Evolutionary conservation across 176 grass and related monocot genomes (phyloP).

Genomic region (Musa schizocarpa): DNA sequence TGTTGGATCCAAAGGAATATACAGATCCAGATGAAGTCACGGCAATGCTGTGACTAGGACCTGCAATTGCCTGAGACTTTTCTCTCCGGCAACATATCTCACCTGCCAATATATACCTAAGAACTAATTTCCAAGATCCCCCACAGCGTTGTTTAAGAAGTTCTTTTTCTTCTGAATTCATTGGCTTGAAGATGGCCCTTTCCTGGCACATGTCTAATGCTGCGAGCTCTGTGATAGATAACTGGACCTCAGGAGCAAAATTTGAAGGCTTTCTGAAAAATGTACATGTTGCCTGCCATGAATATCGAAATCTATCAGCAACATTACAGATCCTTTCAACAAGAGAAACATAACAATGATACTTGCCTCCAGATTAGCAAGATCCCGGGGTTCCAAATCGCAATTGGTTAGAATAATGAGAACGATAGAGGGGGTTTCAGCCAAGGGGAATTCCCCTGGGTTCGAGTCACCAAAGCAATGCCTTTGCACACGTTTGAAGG

Average conservation of each 20-base stretch:
- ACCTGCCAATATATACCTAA: slow-evolving; percentile 78
- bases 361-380: slow-evolving; percentile 91
- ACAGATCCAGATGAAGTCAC: slow-evolving; percentile 51
- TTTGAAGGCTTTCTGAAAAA: slow-evolving; percentile 92
- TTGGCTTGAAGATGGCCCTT: slow-evolving; percentile 78
- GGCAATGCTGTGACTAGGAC: slow-evolving; percentile 70
- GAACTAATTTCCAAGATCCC: slow-evolving; percentile 80
- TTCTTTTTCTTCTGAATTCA: slow-evolving; percentile 57
- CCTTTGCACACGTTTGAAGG: slow-evolving; percentile 50
- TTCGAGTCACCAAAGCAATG: slow-evolving; percentile 55
- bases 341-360: slow-evolving; percentile 21
- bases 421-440: slow-evolving; percentile 76
- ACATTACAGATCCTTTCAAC: slow-evolving; percentile 61
- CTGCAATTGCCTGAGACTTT: slow-evolving; percentile 77
- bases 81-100: slow-evolving; percentile 67
- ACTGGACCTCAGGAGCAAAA: slow-evolving; percentile 63
- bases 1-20: slow-evolving; percentile 82
- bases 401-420: slow-evolving; percentile 76
- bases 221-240: slow-evolving; percentile 78
- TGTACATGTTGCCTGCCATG: slow-evolving; percentile 60
- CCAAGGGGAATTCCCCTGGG: slow-evolving; percentile 80
- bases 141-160: slow-evolving; percentile 55
- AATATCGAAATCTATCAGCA: slow-evolving; percentile 43
- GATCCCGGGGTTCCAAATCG: slow-evolving; percentile 61
- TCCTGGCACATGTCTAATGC: slow-evolving; percentile 86